These are phyloP conservation scores for Hypoxylon fuscum DNA, from an alignment of 495 filamentous ascomycete genomes.

Conservation along the genomic window DNA sequence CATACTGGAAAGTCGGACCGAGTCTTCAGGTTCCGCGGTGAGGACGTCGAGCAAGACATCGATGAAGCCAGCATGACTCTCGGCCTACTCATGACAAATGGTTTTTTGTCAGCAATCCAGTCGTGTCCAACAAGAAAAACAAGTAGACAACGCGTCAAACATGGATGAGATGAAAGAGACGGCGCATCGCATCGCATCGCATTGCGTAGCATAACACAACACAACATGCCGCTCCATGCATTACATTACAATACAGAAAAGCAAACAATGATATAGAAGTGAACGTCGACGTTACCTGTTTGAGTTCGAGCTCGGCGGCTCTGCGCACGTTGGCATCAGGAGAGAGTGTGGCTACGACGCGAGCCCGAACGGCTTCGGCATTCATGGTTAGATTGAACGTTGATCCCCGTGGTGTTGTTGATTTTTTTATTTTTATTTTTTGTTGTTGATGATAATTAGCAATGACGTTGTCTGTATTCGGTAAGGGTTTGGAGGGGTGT, in stretches of 20 bases:
- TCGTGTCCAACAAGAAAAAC: slow-evolving; percentile 11
- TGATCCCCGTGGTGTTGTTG: neutral
- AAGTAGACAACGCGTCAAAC: slow-evolving; percentile 13
- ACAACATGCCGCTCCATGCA: slow-evolving; percentile 18
- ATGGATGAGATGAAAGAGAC: slow-evolving; percentile 17
- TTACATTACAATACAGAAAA: slow-evolving; percentile 9
- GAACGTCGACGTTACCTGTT: slow-evolving; percentile 74
- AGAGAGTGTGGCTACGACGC: slow-evolving; percentile 87
- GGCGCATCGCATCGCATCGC: slow-evolving; percentile 38
- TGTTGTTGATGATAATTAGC: slow-evolving; percentile 4
- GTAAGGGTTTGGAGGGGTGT: slow-evolving; percentile 22
- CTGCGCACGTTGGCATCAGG: slow-evolving; percentile 84
- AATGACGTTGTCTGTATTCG: slow-evolving; percentile 27
- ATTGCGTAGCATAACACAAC: slow-evolving; percentile 6
- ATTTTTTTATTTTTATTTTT: slow-evolving; percentile 2
- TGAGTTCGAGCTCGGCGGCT: slow-evolving; percentile 90
- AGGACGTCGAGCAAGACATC: slow-evolving; percentile 91
- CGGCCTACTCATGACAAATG: slow-evolving; percentile 69
- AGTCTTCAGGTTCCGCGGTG: slow-evolving; percentile 82
- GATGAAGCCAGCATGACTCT: slow-evolving; percentile 87
- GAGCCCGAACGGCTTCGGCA: slow-evolving; percentile 82
- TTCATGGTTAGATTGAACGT: slow-evolving; percentile 75
- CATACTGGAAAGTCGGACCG: slow-evolving; percentile 88
- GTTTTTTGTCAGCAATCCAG: slow-evolving; percentile 28
- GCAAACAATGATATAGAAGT: slow-evolving; percentile 21